Percentiles rank a stretch among this genome's conserved stretches.
Evolutionary conservation across 306 rosid species (phyloP).

Genomic region (Casuarina equisetifolia): DNA sequence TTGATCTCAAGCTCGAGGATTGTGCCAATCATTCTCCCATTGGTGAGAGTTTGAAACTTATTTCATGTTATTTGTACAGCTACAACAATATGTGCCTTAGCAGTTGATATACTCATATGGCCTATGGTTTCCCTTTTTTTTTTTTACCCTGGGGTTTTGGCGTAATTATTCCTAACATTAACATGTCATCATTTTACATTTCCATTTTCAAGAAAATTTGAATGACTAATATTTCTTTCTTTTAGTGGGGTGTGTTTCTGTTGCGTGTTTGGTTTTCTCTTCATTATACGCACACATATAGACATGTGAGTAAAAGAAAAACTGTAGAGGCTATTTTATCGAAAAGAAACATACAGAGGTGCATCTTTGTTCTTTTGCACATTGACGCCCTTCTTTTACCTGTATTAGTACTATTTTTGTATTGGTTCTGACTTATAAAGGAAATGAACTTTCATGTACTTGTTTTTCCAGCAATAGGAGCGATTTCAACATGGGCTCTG

Average conservation of each 20-base stretch:
- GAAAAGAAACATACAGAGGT: no score
- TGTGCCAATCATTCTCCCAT: conserved; percentile 43
- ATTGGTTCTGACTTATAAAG: conserved; percentile 12
- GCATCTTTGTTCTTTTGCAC: background rate
- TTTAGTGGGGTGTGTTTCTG: background rate
- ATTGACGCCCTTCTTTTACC: background rate
- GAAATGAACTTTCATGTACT: conserved; percentile 6
- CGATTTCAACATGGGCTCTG: conserved; percentile 46
- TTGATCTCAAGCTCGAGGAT: conserved; percentile 64
- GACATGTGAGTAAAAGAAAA: no score
- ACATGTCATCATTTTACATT: background rate
- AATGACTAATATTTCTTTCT: background rate
- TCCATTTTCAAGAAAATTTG: background rate
- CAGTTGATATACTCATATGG: no score
- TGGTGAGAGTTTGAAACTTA: conserved; percentile 46
- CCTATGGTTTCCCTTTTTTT: background rate
- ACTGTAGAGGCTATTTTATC: no score
- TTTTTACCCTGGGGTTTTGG: background rate
- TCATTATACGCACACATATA: background rate
- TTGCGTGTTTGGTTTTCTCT: background rate
- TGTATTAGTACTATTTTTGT: background rate
- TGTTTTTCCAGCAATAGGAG: conserved; percentile 41
- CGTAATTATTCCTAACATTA: no score
- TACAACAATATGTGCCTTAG: background rate
- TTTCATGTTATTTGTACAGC: conserved; percentile 4